Evolutionary conservation across 352 stramenopile genomes (phyloP).

Genomic region (Discostella stelligera): DNA sequence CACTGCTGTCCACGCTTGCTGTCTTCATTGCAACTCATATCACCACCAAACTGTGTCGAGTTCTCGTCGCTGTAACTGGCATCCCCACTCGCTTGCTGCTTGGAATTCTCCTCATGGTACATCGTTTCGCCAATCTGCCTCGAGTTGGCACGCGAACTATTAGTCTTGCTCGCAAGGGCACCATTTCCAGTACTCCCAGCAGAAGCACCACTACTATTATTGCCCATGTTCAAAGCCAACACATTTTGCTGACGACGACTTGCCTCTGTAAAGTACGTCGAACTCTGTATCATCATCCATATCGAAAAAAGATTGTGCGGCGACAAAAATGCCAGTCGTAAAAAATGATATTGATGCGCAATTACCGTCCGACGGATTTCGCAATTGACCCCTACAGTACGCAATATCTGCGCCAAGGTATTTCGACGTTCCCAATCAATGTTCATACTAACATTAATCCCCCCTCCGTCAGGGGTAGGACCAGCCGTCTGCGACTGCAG

Average conservation of each 20-base stretch:
- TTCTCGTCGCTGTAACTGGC: not conserved
- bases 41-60: constrained; percentile 26
- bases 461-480: constrained; percentile 7
- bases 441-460: not conserved
- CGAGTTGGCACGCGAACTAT: constrained; percentile 65
- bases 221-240: constrained; percentile 10
- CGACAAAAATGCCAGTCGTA: constrained; percentile 59
- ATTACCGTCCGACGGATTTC: constrained; percentile 47
- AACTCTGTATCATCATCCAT: constrained; percentile 63
- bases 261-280: constrained; percentile 56
- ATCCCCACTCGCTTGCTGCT: not conserved
- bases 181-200: not conserved
- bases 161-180: constrained; percentile 13
- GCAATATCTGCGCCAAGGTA: constrained; percentile 23
- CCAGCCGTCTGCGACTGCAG: not conserved
- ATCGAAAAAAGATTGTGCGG: constrained; percentile 71
- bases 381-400: constrained; percentile 42
- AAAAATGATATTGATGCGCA: constrained; percentile 68
- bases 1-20: constrained; percentile 18
- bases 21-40: constrained; percentile 60
- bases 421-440: not conserved
- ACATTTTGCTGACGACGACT: constrained; percentile 16
- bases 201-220: constrained; percentile 39
- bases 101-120: constrained; percentile 29
- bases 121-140: constrained; percentile 77